Conservation (phyloP, 345 rosid species). For the Euphorbia lathyris region DNA sequence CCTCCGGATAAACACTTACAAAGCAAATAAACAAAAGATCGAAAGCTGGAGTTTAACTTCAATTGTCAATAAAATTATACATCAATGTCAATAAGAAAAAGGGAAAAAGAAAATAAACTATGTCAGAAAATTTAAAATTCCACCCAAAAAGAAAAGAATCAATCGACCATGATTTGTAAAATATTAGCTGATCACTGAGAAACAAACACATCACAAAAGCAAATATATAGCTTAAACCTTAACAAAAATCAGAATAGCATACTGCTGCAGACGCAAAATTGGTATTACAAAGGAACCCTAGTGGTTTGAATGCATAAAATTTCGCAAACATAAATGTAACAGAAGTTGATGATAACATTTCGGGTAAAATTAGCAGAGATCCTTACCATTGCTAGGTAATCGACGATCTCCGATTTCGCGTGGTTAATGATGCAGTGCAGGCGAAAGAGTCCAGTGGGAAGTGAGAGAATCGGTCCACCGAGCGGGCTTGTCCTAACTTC, state of each 20-base stretch:
- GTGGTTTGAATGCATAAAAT: neutral
- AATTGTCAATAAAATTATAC: too few relatives aligned
- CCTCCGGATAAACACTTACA: too few relatives aligned
- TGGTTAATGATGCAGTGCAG: neutral
- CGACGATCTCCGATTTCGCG: neutral
- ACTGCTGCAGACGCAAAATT: neutral
- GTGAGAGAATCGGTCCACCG: too few relatives aligned
- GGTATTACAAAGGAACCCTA: constrained; percentile 4
- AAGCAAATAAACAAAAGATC: too few relatives aligned
- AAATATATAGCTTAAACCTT: too few relatives aligned
- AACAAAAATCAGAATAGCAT: neutral
- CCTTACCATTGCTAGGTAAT: constrained; percentile 6
- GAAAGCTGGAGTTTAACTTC: too few relatives aligned
- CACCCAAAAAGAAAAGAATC: too few relatives aligned
- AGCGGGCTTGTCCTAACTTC: neutral
- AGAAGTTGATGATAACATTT: neutral
- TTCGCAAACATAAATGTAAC: too few relatives aligned
- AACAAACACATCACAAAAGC: neutral
- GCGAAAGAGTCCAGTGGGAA: neutral
- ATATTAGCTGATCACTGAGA: neutral
- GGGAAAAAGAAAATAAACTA: too few relatives aligned
- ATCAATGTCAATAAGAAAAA: too few relatives aligned
- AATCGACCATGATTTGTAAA: too few relatives aligned
- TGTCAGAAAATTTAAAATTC: too few relatives aligned
- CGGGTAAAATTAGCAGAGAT: neutral